phyloP scores from a whole-genome alignment of 768 basidiomycete species.

The Podaxis sp. region DNA sequence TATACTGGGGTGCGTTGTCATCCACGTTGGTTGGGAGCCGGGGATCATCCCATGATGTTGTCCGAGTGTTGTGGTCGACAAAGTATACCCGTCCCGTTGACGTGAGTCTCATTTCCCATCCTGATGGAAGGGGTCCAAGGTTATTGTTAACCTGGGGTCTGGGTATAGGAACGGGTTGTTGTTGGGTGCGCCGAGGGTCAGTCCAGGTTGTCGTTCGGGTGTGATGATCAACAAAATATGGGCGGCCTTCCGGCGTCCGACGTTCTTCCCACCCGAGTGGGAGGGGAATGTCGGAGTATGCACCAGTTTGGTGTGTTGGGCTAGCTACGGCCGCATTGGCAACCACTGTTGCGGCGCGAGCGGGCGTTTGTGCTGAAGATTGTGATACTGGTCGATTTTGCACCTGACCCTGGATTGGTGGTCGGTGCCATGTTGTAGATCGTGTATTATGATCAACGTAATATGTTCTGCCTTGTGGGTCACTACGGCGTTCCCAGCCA shows the following conservation, averaged over 20 bases:
- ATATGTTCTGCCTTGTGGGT: slow-evolving; percentile 70
- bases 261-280: slow-evolving; percentile 94
- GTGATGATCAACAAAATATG: slow-evolving; percentile 68
- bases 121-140: slow-evolving; percentile 82
- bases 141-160: slow-evolving; percentile 52
- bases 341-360: slow-evolving; percentile 26
- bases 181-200: slow-evolving; percentile 69
- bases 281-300: slow-evolving; percentile 65
- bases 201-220: slow-evolving; percentile 90
- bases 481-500: slow-evolving; percentile 83
- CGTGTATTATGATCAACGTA: slow-evolving; percentile 87
- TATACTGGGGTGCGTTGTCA: slow-evolving; percentile 91
- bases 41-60: slow-evolving; percentile 93
- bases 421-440: slow-evolving; percentile 79
- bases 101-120: slow-evolving; percentile 95
- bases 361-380: slow-evolving; percentile 21
- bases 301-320: slow-evolving; percentile 29
- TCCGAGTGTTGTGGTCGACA: slow-evolving; percentile 88
- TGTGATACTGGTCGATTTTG: slow-evolving; percentile 27
- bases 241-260: slow-evolving; percentile 81
- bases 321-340: slow-evolving; percentile 22
- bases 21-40: slow-evolving; percentile 80
- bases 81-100: slow-evolving; percentile 86
- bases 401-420: slow-evolving; percentile 27
- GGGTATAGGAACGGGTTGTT: slow-evolving; percentile 42